phyloP scores from a whole-genome alignment of 768 basidiomycete genomes.

The Tylopilus intermedius region DNA sequence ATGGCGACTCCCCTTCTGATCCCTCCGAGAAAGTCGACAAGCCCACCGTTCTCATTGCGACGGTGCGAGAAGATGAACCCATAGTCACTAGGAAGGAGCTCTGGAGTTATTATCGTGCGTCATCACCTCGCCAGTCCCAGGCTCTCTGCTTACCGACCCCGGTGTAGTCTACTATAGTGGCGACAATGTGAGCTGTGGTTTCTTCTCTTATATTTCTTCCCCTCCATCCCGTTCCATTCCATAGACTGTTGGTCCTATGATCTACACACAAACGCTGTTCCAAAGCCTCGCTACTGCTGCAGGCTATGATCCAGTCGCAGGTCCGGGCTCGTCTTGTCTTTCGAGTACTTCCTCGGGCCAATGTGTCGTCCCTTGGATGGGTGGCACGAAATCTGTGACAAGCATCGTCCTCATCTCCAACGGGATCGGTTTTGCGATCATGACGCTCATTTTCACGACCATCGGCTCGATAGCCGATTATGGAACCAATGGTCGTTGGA shows the following conservation, averaged over 20 bases:
- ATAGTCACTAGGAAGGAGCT: no score
- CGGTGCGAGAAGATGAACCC: no score
- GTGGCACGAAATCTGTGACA: slow-evolving; percentile 67
- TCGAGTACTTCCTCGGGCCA: slow-evolving; percentile 54
- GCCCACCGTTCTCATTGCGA: no score
- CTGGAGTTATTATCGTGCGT: no score
- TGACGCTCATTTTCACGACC: slow-evolving; percentile 79
- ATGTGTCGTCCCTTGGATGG: slow-evolving; percentile 75
- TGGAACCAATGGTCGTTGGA: slow-evolving; percentile 64
- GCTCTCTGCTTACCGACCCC: no score
- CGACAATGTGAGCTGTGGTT: no score
- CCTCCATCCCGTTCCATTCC: not conserved
- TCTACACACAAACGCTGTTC: slow-evolving; percentile 70
- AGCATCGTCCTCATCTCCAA: slow-evolving; percentile 76
- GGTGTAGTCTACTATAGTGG: no score
- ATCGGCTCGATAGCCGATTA: slow-evolving; percentile 45
- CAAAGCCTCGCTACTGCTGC: slow-evolving; percentile 67
- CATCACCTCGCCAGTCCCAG: no score
- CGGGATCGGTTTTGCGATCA: slow-evolving; percentile 71
- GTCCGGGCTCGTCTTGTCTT: slow-evolving; percentile 66
- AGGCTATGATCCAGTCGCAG: slow-evolving; percentile 68
- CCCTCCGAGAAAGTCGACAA: no score
- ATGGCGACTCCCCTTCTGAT: no score
- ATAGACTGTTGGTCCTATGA: slow-evolving; percentile 67
- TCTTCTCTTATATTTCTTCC: no score